phyloP scores from a whole-genome alignment of 306 rosid species.

The Vachellia pachyceras region DNA sequence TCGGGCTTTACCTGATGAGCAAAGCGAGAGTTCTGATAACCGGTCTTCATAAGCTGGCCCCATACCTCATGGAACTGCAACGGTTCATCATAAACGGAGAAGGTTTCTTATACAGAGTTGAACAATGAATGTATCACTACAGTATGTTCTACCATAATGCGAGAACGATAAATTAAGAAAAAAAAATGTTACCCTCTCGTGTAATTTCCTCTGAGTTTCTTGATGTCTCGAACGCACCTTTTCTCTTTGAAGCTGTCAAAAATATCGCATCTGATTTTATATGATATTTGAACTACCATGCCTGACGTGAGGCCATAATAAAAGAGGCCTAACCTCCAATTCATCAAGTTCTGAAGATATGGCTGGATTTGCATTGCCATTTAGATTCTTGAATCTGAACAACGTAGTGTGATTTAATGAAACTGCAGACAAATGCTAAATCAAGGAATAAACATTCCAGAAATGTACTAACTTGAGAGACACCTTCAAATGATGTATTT shows the following conservation, averaged over 20 bases:
- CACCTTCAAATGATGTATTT: constrained; percentile 83
- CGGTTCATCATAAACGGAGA: constrained; percentile 33
- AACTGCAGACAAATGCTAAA: constrained; percentile 17
- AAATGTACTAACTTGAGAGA: constrained; percentile 69
- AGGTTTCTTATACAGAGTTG: background rate
- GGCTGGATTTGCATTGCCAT: constrained; percentile 50
- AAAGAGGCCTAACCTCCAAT: constrained; percentile 68
- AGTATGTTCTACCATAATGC: background rate
- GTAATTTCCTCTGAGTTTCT: constrained; percentile 71
- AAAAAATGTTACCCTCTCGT: constrained; percentile 61
- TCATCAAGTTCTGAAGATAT: constrained; percentile 52
- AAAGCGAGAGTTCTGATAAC: constrained; percentile 96
- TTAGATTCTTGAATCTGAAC: constrained; percentile 70
- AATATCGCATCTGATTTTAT: constrained; percentile 17
- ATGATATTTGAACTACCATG: constrained; percentile 25
- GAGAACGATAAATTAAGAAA: constrained; percentile 13
- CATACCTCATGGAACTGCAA: constrained; percentile 85
- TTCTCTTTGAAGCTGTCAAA: constrained; percentile 64
- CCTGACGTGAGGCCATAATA: constrained; percentile 20
- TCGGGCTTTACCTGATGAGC: constrained; percentile 86
- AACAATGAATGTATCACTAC: constrained; percentile 15
- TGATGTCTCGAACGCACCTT: constrained; percentile 74
- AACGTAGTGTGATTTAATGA: constrained; percentile 15
- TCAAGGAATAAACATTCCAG: constrained; percentile 23
- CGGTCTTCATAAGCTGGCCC: constrained; percentile 99